Conservation (phyloP, 2,329 filamentous ascomycete species). For the Nemania sp. region DNA sequence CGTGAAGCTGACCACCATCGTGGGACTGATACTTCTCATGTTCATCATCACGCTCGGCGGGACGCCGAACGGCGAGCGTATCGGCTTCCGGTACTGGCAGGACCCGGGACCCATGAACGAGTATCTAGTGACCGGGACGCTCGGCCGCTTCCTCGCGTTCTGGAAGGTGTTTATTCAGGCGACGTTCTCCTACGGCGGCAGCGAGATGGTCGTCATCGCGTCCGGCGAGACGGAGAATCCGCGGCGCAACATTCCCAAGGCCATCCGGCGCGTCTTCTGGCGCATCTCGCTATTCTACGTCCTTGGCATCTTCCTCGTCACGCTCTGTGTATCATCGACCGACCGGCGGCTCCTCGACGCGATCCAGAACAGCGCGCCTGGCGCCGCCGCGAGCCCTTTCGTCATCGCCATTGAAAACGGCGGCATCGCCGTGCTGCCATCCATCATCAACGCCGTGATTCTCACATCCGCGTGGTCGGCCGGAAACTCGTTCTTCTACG, state of each 20-base stretch:
- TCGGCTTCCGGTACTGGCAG: slow-evolving; percentile 52
- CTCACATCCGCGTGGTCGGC: slow-evolving; percentile 48
- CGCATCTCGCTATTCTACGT: slow-evolving; percentile 70
- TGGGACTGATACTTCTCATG: slow-evolving; percentile 55
- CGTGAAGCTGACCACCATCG: slow-evolving; percentile 54
- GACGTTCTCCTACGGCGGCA: slow-evolving; percentile 54
- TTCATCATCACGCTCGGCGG: slow-evolving; percentile 55
- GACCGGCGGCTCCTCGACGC: slow-evolving; percentile 41
- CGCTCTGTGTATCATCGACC: slow-evolving; percentile 42
- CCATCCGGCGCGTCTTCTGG: slow-evolving; percentile 71
- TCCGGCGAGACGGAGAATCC: slow-evolving; percentile 67
- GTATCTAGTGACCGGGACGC: slow-evolving; percentile 45
- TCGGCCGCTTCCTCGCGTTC: slow-evolving; percentile 50
- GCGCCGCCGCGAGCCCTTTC: slow-evolving; percentile 56
- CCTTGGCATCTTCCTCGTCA: slow-evolving; percentile 59
- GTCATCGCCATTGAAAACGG: slow-evolving; percentile 67
- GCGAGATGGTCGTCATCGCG: slow-evolving; percentile 48
- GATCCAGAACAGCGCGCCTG: slow-evolving; percentile 34
- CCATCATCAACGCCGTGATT: slow-evolving; percentile 70
- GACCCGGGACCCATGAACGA: slow-evolving; percentile 50
- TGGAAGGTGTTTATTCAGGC: slow-evolving; percentile 53
- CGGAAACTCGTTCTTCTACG: slow-evolving; percentile 42
- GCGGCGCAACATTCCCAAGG: slow-evolving; percentile 64
- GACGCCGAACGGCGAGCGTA: slow-evolving; percentile 47
- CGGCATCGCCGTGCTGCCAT: slow-evolving; percentile 63